Evolutionary conservation across 2,329 filamentous ascomycete genomes (phyloP), one percentile per base, ranked within the genome.

Genomic region (Furcasterigmium sp.): DNA sequence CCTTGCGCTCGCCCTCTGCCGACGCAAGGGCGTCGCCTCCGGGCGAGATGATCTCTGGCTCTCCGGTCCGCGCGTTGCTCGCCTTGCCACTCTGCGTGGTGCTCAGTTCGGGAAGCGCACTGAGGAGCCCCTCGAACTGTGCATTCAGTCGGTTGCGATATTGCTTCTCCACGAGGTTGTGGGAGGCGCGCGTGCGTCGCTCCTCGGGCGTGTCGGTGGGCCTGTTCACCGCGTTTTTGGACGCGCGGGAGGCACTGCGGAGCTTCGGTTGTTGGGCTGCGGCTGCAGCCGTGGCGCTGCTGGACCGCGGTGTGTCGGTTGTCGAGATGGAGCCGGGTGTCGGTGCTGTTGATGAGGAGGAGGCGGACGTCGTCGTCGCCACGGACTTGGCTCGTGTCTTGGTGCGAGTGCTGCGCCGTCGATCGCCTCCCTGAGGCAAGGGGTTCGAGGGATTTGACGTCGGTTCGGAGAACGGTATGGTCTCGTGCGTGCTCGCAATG

Each of bases 81-180:
- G 23, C 23, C 23, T 17, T 29, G 46, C 38, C 23, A 37, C 26
- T 8, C 40, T 36, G 21, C 49, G n/a, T n/a, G n/a, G n/a, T n/a
- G 50, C 42, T 32, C 32, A 44, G 48, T 15, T 58, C 56, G 3
- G 59, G 59, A 3, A 61, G 50, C 1, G 51, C 47, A 36, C 52
- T 49, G 28, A 61, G 47, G 11, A 61, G 51, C 14, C 47, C 51
- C 42, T 62, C 57, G 46, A 60, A 62, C 41, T 59, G 57, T 21
- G 54, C 51, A 41, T 61, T 62, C 17, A 62, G 52, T 4, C 59
- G 50, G 46, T 56, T 59, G 20, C 59, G 56, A 46, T 62, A 61
- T 43, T 62, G 55, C 47, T 61, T 62, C 46, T 62, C 59, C 17
- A 62, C 56, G 9, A 60, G 44, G 42, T 62, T 62, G 41, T 62